phyloP scores from a whole-genome alignment of 805 yeast species.

The Yarrowia deformans region DNA sequence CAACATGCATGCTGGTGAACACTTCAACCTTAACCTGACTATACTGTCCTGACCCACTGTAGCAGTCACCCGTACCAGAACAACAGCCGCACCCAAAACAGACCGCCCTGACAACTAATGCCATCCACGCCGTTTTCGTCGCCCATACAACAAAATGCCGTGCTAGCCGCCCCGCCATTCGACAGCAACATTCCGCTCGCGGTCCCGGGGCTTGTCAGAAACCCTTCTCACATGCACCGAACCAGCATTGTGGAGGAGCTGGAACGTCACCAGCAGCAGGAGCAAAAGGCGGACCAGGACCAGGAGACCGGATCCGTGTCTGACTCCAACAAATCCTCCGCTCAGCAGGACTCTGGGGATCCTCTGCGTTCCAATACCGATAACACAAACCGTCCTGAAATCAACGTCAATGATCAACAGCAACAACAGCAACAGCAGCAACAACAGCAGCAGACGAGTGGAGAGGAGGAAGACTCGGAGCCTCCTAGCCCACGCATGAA shows the following conservation, averaged over 20 bases:
- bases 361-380: neutral
- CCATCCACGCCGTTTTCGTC: constrained; percentile 38
- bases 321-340: neutral
- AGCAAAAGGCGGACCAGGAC: neutral
- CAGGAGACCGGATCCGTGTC: neutral
- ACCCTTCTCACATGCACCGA: constrained; percentile 29
- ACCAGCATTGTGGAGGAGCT: constrained; percentile 35
- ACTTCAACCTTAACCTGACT: constrained; percentile 12
- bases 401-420: neutral
- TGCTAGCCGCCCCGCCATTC: constrained; percentile 31
- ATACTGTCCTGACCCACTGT: too few relatives aligned
- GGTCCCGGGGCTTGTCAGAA: constrained; percentile 24
- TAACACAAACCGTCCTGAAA: neutral
- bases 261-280: constrained; percentile 33
- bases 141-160: constrained; percentile 36
- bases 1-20: neutral
- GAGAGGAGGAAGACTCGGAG: neutral
- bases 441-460: too few relatives aligned
- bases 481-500: constrained; percentile 34
- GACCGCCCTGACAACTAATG: constrained; percentile 1
- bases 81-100: neutral
- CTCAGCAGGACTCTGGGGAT: neutral
- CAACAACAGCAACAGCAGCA: neutral
- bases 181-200: constrained; percentile 33
- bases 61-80: neutral